These are phyloP conservation scores for Saturnispora quitensis DNA, from an alignment of 805 yeast genomes.

Conservation along the genomic window DNA sequence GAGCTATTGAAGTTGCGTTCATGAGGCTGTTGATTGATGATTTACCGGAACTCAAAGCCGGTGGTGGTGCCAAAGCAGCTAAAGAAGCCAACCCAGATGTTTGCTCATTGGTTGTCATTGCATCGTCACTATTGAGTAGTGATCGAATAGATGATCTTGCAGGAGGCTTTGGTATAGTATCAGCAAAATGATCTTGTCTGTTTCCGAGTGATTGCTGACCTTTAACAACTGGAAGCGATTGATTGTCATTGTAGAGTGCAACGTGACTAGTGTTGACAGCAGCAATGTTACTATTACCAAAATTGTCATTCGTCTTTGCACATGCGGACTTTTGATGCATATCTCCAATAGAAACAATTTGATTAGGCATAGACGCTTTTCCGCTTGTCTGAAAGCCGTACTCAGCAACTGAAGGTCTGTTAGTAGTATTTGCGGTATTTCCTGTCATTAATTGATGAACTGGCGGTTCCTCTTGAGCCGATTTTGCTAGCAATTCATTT, in stretches of 20 bases:
- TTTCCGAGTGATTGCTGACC: background rate
- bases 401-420: background rate
- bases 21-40: background rate
- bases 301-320: background rate
- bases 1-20: background rate
- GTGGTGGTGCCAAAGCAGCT: background rate
- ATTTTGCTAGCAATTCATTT: background rate
- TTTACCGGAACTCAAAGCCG: background rate
- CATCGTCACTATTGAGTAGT: conserved; percentile 6
- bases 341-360: background rate
- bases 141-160: conserved; percentile 2
- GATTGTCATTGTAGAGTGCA: background rate
- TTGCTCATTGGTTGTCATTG: background rate
- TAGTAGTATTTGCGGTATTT: background rate
- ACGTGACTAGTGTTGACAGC: background rate
- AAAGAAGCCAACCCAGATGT: background rate
- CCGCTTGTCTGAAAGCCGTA: background rate
- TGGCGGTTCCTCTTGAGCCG: background rate
- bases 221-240: background rate
- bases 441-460: too few relatives aligned
- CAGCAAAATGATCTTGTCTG: background rate
- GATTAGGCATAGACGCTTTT: background rate
- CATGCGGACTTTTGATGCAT: background rate
- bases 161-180: conserved; percentile 1
- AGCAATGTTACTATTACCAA: background rate